Base-by-base conservation (phyloP, 2,329 filamentous ascomycete species). In the Ceratocystis diversiconidia region DNA sequence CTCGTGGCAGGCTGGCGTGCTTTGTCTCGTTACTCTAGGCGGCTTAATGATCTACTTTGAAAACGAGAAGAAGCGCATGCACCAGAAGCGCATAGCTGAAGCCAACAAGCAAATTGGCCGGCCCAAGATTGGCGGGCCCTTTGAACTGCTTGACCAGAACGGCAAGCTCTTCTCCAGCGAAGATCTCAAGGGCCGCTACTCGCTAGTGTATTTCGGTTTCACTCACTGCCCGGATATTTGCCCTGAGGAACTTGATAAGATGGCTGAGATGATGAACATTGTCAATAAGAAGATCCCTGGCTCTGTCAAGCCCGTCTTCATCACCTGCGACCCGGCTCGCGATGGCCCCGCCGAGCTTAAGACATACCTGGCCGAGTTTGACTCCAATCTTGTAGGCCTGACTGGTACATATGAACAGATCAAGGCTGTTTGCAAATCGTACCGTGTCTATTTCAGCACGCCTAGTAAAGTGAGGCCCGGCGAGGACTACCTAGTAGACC, bases 151-250 rank as follows among this genome's bases (percentile, higher is more conserved):
- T 48, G 90, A 97, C 76, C 86, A 96, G 71, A 78, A 95, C 69
- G 91, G 91, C 62, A 83, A 85, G 65, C 79, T 80, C 46, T 92
- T 95, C 70, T 89, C 88, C 1, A 87, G 87, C 71, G 82, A 86
- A 73, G 85, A 92, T 75, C 81, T 97, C 79, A 88, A 87, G 79
- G 94, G 94, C 64, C 89, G 88, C 75, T 94, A 96, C 77, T 82
- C 84, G 65, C 75, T 95, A 77, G 88, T 89, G 46, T 99, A 99
- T 78, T 99, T 99, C 74, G 94, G 94, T 72, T 99, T 99, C 81
- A 92, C 90, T 7, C 92, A 96, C 76, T 99, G 94, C 75, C 94
- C 94, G 28, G 94, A 99, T 74, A 99, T 99, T 74, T 99, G 94
- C 79, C 94, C 94, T 43, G 94, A 99, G 73, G 94, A 99, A 77